phyloP scores from a whole-genome alignment of 441 rosid genomes.

The Erysimum cheiri region DNA sequence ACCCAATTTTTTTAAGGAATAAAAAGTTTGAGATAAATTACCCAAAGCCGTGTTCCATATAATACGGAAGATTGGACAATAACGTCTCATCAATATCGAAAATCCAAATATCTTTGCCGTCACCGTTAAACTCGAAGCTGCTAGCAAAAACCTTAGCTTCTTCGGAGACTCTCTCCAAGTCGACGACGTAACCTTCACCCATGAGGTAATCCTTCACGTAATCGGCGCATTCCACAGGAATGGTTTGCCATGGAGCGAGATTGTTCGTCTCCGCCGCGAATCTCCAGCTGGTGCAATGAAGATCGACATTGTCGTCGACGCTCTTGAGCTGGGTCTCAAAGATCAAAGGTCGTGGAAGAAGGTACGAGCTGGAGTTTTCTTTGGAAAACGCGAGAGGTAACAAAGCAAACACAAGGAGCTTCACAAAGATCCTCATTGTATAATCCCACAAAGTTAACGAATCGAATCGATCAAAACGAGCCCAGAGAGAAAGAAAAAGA shows the following conservation, averaged over 20 bases:
- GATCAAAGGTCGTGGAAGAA: conserved; percentile 65
- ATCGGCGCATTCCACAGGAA: conserved; percentile 69
- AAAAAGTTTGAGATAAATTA: conserved; percentile 27
- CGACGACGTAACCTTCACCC: conserved; percentile 68
- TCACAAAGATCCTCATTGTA: conserved; percentile 47
- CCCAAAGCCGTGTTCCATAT: conserved; percentile 80
- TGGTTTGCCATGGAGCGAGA: conserved; percentile 79
- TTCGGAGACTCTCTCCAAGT: conserved; percentile 63
- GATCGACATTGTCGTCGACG: conserved; percentile 30
- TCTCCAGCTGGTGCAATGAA: conserved; percentile 91
- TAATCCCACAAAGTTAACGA: conserved; percentile 8
- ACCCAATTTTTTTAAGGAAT: not conserved
- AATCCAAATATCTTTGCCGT: conserved; percentile 87
- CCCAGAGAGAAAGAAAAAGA: not conserved
- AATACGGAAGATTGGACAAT: conserved; percentile 89
- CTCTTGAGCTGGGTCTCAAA: conserved; percentile 44
- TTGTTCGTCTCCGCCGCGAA: conserved; percentile 85
- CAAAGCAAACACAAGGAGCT: conserved; percentile 46
- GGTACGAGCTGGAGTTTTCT: conserved; percentile 49
- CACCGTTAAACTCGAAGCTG: conserved; percentile 53
- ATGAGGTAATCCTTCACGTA: conserved; percentile 68
- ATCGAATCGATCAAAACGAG: not conserved
- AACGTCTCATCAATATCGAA: conserved; percentile 94
- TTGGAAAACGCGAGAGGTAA: conserved; percentile 45
- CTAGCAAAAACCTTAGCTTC: conserved; percentile 71